phyloP scores from a whole-genome alignment of 495 filamentous ascomycete species.

The Aspergillus avenaceus region DNA sequence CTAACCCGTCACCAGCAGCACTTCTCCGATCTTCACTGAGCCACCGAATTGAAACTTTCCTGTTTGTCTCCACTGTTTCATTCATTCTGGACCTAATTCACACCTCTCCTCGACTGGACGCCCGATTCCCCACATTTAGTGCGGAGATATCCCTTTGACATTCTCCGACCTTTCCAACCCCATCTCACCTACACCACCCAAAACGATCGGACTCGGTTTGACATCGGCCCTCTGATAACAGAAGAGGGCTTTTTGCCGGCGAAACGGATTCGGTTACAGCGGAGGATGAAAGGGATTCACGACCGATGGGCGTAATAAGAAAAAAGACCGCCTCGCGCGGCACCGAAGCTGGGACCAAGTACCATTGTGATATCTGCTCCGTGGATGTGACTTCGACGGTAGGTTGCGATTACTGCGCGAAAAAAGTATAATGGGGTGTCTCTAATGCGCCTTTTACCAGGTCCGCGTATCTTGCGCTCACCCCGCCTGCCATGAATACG shows the following conservation, averaged over 20 bases:
- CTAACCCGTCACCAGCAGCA: not conserved
- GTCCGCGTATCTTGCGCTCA: slow-evolving; percentile 92
- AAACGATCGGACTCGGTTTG: slow-evolving; percentile 4
- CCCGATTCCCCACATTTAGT: not conserved
- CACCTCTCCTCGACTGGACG: too few relatives aligned
- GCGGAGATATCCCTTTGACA: not conserved
- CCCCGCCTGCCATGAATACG: slow-evolving; percentile 82
- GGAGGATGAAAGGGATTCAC: slow-evolving; percentile 41
- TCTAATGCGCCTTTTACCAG: slow-evolving; percentile 40
- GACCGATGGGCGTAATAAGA: slow-evolving; percentile 86
- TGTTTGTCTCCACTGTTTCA: not conserved
- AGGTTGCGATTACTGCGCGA: too few relatives aligned
- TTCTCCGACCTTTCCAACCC: slow-evolving; percentile 6
- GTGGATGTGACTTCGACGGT: slow-evolving; percentile 94
- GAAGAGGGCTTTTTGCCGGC: slow-evolving; percentile 31
- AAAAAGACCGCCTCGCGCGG: slow-evolving; percentile 90
- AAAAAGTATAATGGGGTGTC: not conserved
- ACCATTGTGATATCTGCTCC: slow-evolving; percentile 93
- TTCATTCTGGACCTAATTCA: not conserved
- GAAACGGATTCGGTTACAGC: slow-evolving; percentile 31
- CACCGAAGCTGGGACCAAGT: slow-evolving; percentile 89
- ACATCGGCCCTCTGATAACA: slow-evolving; percentile 26
- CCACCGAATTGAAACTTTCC: too few relatives aligned
- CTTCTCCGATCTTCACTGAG: too few relatives aligned
- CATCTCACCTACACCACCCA: slow-evolving; percentile 10